Evolutionary conservation across 306 rosid species (phyloP).

Genomic region (Elaeagnus macrophylla): DNA sequence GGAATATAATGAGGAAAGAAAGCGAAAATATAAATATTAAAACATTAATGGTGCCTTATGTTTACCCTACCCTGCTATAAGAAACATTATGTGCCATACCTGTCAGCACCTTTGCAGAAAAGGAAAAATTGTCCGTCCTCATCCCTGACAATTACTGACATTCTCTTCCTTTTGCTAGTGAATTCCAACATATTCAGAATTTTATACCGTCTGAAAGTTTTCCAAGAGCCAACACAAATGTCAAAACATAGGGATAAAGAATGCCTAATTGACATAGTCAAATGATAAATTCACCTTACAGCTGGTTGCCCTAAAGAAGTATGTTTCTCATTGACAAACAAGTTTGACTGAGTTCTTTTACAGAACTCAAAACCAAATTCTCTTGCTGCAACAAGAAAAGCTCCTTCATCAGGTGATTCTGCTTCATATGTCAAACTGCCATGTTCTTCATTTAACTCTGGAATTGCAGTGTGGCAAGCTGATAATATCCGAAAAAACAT

Average conservation of each 20-base stretch:
- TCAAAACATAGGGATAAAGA: constrained; percentile 4
- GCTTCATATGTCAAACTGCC: constrained; percentile 83
- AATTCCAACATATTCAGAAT: constrained; percentile 73
- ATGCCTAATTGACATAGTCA: background rate
- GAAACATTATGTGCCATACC: constrained; percentile 29
- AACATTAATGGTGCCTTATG: background rate
- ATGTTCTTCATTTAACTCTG: constrained; percentile 76
- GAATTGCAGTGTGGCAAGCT: constrained; percentile 93
- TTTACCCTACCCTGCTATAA: background rate
- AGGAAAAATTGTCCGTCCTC: constrained; percentile 70
- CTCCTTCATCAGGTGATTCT: constrained; percentile 97
- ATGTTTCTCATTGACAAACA: constrained; percentile 49
- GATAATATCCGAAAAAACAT: constrained; percentile 78
- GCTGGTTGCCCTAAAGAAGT: constrained; percentile 41
- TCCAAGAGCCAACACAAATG: constrained; percentile 12
- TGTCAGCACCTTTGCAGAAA: constrained; percentile 98
- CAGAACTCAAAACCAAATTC: constrained; percentile 96
- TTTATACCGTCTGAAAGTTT: constrained; percentile 69
- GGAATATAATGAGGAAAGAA: background rate
- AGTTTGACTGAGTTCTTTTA: constrained; percentile 71
- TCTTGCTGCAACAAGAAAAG: constrained; percentile 93
- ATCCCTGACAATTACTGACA: constrained; percentile 85
- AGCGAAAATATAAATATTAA: background rate
- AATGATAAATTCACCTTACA: constrained; percentile 52
- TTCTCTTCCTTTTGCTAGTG: constrained; percentile 95